phyloP scores from a whole-genome alignment of 2,329 filamentous ascomycete species.

The Fonsecaea monophora region DNA sequence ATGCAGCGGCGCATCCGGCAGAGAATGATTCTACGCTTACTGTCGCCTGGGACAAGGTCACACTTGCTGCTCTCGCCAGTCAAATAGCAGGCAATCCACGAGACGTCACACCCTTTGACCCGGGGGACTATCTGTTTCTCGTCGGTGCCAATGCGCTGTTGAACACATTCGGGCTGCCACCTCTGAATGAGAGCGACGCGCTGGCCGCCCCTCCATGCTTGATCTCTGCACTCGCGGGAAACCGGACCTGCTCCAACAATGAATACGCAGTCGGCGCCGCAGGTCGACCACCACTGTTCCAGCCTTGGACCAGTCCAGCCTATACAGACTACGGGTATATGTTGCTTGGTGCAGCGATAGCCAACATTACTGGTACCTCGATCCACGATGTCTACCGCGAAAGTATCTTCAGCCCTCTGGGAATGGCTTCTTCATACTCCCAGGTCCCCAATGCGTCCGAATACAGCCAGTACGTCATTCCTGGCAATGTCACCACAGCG shows the following conservation, averaged over 20 bases:
- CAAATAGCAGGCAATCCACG: constrained; percentile 55
- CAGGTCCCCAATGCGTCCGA: constrained; percentile 43
- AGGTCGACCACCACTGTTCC: constrained; percentile 50
- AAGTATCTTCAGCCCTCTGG: constrained; percentile 52
- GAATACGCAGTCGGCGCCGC: constrained; percentile 42
- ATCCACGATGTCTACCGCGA: constrained; percentile 51
- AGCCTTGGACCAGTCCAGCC: constrained; percentile 53
- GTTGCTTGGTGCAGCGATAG: constrained; percentile 55
- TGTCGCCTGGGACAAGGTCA: constrained; percentile 58
- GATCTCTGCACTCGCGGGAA: constrained; percentile 1
- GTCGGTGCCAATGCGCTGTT: not conserved
- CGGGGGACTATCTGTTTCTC: constrained; percentile 1
- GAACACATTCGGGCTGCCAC: constrained; percentile 13
- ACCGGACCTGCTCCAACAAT: not conserved
- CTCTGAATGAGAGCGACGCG: constrained; percentile 9
- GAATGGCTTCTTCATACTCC: constrained; percentile 52
- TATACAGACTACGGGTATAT: constrained; percentile 60
- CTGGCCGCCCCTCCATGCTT: constrained; percentile 36
- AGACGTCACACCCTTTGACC: constrained; percentile 9
- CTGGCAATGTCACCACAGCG: constrained; percentile 21
- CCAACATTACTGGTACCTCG: constrained; percentile 52
- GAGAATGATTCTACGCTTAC: constrained; percentile 44
- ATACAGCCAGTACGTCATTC: constrained; percentile 36
- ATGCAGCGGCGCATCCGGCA: constrained; percentile 5
- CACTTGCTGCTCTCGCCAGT: constrained; percentile 53